phyloP scores from a whole-genome alignment of 148 eudicot species.

The Fagopyrum esculentum region DNA sequence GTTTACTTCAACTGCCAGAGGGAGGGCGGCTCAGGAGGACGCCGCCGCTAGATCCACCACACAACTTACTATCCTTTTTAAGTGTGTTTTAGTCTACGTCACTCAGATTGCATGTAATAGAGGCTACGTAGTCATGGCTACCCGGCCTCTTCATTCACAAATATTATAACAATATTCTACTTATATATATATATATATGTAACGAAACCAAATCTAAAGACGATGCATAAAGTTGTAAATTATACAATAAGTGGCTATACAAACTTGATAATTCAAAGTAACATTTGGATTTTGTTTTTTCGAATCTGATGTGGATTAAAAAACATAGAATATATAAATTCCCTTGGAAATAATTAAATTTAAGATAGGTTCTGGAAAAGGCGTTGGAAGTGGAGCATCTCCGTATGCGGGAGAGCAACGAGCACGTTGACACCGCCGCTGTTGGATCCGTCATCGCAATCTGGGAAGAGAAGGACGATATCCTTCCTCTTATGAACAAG shows the following conservation, averaged over 20 bases:
- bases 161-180: no score
- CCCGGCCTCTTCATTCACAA: no score
- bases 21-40: constrained; percentile 46
- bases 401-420: constrained; percentile 73
- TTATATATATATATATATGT: no score
- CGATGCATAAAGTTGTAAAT: no score
- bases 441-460: constrained; percentile 24
- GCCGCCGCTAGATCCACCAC: constrained; percentile 9
- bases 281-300: no score
- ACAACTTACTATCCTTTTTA: neutral
- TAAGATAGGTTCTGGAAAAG: constrained; percentile 37
- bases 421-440: constrained; percentile 55
- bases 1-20: constrained; percentile 50
- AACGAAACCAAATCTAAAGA: no score
- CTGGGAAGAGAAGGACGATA: constrained; percentile 73
- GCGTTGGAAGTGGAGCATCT: constrained; percentile 53
- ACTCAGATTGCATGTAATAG: neutral
- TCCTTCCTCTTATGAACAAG: constrained; percentile 76
- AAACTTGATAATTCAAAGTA: no score
- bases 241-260: no score
- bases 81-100: neutral
- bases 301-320: no score
- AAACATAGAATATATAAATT: neutral
- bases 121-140: no score
- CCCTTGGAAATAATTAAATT: no score